phyloP scores from a whole-genome alignment of 768 basidiomycete species.

The Boletus eberwhitei region DNA sequence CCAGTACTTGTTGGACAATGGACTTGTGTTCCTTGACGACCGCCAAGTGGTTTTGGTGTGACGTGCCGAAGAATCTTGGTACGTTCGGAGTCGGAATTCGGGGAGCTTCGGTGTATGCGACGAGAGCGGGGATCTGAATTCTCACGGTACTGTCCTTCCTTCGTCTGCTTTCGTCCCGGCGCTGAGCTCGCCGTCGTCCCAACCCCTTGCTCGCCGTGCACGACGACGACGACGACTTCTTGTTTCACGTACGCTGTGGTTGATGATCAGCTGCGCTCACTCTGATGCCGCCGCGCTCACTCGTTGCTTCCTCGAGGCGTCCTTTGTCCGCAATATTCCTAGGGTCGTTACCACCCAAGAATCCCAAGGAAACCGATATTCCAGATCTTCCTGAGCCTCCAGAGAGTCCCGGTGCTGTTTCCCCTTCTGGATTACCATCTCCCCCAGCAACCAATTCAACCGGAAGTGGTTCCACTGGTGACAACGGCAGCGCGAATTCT shows the following conservation, averaged over 20 bases:
- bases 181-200: constrained; percentile 22
- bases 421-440: constrained; percentile 70
- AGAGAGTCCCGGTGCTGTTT: constrained; percentile 50
- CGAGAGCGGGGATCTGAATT: constrained; percentile 5
- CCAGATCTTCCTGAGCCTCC: constrained; percentile 73
- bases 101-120: background rate
- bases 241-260: constrained; percentile 17
- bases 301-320: constrained; percentile 41
- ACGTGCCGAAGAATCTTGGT: background rate
- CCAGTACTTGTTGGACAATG: too few species aligned
- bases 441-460: constrained; percentile 86
- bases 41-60: background rate
- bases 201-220: constrained; percentile 25
- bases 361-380: constrained; percentile 38
- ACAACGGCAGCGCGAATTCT: constrained; percentile 43
- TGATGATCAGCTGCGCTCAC: constrained; percentile 26
- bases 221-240: constrained; percentile 21
- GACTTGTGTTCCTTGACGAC: constrained; percentile 3
- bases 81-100: constrained; percentile 22
- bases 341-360: constrained; percentile 41
- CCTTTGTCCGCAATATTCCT: constrained; percentile 63
- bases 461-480: constrained; percentile 73
- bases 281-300: constrained; percentile 51
- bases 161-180: constrained; percentile 7
- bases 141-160: constrained; percentile 26